These are phyloP conservation scores for Leucaena leucocephala DNA, from an alignment of 306 rosid genomes.

Conservation along the genomic window DNA sequence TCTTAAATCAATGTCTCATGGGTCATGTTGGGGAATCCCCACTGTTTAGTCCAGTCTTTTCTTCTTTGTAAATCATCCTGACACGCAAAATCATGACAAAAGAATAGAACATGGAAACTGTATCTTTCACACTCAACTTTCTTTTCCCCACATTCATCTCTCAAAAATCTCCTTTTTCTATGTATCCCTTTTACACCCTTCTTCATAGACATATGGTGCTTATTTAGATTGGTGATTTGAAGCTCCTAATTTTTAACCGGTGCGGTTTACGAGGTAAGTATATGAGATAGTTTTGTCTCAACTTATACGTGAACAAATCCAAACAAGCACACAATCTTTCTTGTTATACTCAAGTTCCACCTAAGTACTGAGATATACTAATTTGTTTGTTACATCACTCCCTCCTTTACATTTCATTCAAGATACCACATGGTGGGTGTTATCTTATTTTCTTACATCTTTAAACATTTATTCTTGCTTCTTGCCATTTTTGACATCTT, in stretches of 20 bases:
- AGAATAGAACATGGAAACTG: slow-evolving; percentile 17
- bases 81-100: slow-evolving; percentile 32
- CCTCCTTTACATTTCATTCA: neutral
- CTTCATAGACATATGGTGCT: no score
- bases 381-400: neutral
- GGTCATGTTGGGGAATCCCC: slow-evolving; percentile 32
- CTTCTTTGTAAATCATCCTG: slow-evolving; percentile 22
- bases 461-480: no score
- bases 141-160: neutral
- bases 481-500: neutral
- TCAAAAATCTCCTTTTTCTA: neutral
- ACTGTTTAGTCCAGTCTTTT: slow-evolving; percentile 34
- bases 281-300: no score
- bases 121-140: neutral
- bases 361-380: neutral
- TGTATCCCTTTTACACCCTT: neutral
- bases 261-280: no score
- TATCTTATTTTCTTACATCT: neutral
- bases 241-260: no score
- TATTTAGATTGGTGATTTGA: no score
- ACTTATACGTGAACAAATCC: no score
- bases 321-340: no score
- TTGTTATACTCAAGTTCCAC: no score
- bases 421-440: neutral
- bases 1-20: slow-evolving; percentile 38